Percentiles rank a stretch among this genome's conserved stretches.
Evolutionary conservation across 495 filamentous ascomycete genomes (phyloP).

Genomic region (Annulohypoxylon stygium): DNA sequence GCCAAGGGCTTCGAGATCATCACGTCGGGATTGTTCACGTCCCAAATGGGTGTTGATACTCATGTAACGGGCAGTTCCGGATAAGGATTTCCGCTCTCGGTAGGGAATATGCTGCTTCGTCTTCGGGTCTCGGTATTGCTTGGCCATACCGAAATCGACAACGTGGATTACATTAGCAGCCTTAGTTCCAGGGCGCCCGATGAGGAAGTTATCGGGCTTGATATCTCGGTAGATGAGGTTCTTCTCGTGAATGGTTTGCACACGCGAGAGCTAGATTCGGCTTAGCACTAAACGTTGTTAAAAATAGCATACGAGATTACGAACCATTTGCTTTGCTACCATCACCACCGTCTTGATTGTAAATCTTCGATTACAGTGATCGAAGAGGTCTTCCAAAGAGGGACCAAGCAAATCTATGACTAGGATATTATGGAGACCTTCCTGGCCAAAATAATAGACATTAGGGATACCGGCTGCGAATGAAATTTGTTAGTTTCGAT

Average conservation of each 20-base stretch:
- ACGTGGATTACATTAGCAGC: conserved; percentile 98
- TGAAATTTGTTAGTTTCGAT: conserved; percentile 34
- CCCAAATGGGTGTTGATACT: conserved; percentile 99
- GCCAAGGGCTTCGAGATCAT: conserved; percentile 95
- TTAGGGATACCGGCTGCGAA: conserved; percentile 95
- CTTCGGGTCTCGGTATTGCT: conserved; percentile 98
- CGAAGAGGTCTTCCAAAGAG: conserved; percentile 96
- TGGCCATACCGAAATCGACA: conserved; percentile 99
- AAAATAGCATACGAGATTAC: conserved; percentile 60
- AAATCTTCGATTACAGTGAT: conserved; percentile 96
- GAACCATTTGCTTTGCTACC: conserved; percentile 99
- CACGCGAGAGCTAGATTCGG: conserved; percentile 80
- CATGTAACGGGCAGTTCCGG: conserved; percentile 98
- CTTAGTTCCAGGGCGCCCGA: conserved; percentile 93
- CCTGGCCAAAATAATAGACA: conserved; percentile 99
- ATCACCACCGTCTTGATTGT: conserved; percentile 98
- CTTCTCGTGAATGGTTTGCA: conserved; percentile 99
- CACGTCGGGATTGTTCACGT: conserved; percentile 93
- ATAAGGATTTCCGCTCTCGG: conserved; percentile 95
- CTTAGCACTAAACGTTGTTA: conserved; percentile 22
- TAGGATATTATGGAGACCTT: conserved; percentile 98
- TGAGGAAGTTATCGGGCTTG: conserved; percentile 99
- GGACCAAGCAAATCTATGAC: conserved; percentile 98
- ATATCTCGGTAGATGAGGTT: conserved; percentile 99
- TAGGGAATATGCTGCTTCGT: conserved; percentile 99